These are phyloP conservation scores for Nothomitra cinnamomea DNA, from an alignment of 2,329 filamentous ascomycete species.

Conservation along the genomic window DNA sequence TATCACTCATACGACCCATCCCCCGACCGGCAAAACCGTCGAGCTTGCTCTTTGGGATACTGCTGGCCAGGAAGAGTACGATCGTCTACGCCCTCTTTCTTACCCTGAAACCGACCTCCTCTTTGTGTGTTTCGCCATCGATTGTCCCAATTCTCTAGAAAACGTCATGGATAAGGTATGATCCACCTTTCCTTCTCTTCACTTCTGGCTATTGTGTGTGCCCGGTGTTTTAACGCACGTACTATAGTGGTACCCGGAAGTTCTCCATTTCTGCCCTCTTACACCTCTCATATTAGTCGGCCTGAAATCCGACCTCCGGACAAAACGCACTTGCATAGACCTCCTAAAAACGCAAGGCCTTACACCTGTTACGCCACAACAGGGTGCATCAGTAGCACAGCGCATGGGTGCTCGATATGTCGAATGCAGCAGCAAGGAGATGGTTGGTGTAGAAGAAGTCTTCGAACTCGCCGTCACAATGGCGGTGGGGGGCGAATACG, in stretches of 20 bases:
- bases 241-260: slow-evolving; percentile 93
- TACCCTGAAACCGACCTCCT: slow-evolving; percentile 97
- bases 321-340: slow-evolving; percentile 93
- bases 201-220: slow-evolving; percentile 6
- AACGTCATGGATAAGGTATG: slow-evolving; percentile 97
- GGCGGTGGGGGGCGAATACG: slow-evolving; percentile 50
- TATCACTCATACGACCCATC: slow-evolving; percentile 90
- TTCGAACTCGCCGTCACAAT: slow-evolving; percentile 85
- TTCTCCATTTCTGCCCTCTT: slow-evolving; percentile 95
- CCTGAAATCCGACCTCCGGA: slow-evolving; percentile 89
- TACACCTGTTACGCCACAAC: slow-evolving; percentile 81
- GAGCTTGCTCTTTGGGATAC: slow-evolving; percentile 98
- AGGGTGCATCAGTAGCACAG: slow-evolving; percentile 71
- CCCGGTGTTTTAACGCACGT: slow-evolving; percentile 9
- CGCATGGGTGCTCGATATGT: slow-evolving; percentile 95
- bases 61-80: slow-evolving; percentile 95
- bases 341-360: slow-evolving; percentile 96
- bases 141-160: slow-evolving; percentile 93
- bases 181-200: background rate
- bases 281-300: slow-evolving; percentile 91
- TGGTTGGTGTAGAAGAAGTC: slow-evolving; percentile 89
- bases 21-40: slow-evolving; percentile 76
- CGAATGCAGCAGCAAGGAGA: slow-evolving; percentile 97
- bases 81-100: slow-evolving; percentile 82
- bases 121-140: slow-evolving; percentile 98